A percentile compares a stretch with the other conserved stretches of the same genome.
Evolutionary conservation across 1,284 basidiomycete species (phyloP).

Genomic region (Vanrija sp.): DNA sequence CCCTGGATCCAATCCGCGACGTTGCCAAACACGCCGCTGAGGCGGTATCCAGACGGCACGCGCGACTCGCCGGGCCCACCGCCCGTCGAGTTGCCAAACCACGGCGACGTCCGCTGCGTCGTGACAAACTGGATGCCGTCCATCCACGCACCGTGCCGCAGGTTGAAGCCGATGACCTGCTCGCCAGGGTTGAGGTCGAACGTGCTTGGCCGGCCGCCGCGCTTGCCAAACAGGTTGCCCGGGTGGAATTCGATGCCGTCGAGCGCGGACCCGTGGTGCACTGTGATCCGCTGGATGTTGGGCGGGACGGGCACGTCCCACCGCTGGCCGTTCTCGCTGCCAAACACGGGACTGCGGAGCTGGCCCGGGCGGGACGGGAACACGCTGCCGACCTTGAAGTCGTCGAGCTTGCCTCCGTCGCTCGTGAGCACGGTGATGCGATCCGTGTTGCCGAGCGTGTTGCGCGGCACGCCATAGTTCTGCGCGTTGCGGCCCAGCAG

Average conservation of each 20-base stretch:
- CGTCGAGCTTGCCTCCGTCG: conserved; percentile 93
- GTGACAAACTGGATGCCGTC: conserved; percentile 14
- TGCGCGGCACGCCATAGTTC: background rate
- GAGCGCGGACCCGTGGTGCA: conserved; percentile 2
- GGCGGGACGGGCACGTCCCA: background rate
- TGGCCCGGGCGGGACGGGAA: background rate
- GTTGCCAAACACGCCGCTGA: background rate
- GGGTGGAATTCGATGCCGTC: conserved; percentile 8
- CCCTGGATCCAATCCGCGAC: conserved; percentile 1
- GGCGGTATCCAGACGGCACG: conserved; percentile 3
- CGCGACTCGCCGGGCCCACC: conserved; percentile 7
- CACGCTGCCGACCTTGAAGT: conserved; percentile 87
- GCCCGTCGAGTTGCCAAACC: conserved; percentile 5
- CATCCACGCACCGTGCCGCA: conserved; percentile 11
- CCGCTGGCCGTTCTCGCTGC: background rate
- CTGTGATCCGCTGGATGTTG: conserved; percentile 2
- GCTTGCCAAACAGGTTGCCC: conserved; percentile 5
- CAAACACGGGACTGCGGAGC: conserved; percentile 1
- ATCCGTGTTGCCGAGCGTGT: conserved; percentile 62
- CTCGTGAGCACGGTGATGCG: conserved; percentile 99
- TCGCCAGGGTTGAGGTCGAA: conserved; percentile 3
- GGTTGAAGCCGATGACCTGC: conserved; percentile 8
- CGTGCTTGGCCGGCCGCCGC: conserved; percentile 3
- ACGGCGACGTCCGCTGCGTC: conserved; percentile 3
- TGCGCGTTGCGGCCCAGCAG: background rate